Conservation (phyloP, 345 rosid genomes). For the Iberis pinnata region DNA sequence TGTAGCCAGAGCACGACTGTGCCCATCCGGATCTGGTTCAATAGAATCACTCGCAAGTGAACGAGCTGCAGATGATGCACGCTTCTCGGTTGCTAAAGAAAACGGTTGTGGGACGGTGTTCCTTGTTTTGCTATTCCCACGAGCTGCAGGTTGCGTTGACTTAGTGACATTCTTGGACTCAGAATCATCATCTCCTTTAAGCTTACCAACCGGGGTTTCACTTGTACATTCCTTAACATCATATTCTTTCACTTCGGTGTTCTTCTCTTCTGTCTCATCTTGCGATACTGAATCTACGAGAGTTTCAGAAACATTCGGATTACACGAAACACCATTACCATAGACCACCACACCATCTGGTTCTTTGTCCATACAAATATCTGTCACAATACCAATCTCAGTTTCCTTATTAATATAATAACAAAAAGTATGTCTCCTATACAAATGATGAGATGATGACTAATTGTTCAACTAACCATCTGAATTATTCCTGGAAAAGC, state of each 20-base stretch:
- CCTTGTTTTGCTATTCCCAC: conserved; percentile 42
- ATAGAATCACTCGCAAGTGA: conserved; percentile 34
- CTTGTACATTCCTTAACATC: conserved; percentile 79
- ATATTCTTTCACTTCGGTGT: conserved; percentile 53
- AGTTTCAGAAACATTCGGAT: conserved; percentile 36
- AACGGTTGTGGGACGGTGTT: conserved; percentile 86
- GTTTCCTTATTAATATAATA: no score
- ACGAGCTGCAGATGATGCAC: conserved; percentile 64
- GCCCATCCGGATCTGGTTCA: conserved; percentile 24
- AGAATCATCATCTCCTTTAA: conserved; percentile 17
- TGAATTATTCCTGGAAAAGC: conserved; percentile 24
- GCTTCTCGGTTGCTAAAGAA: conserved; percentile 77
- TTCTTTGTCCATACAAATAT: conserved; percentile 80
- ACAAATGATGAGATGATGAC: conserved; percentile 25
- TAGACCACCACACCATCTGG: conserved; percentile 50
- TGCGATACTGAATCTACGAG: conserved; percentile 35
- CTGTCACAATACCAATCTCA: conserved; percentile 29
- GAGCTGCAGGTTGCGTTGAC: conserved; percentile 26
- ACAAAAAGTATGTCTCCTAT: conserved; percentile 21
- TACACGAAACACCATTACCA: conserved; percentile 41
- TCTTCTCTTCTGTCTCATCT: conserved; percentile 53
- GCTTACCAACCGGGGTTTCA: conserved; percentile 42
- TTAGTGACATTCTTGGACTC: conserved; percentile 25
- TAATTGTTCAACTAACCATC: conserved; percentile 31
- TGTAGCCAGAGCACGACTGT: conserved; percentile 16